phyloP scores from a whole-genome alignment of 176 grass and related monocot genomes.

The Aegilops tauschii region DNA sequence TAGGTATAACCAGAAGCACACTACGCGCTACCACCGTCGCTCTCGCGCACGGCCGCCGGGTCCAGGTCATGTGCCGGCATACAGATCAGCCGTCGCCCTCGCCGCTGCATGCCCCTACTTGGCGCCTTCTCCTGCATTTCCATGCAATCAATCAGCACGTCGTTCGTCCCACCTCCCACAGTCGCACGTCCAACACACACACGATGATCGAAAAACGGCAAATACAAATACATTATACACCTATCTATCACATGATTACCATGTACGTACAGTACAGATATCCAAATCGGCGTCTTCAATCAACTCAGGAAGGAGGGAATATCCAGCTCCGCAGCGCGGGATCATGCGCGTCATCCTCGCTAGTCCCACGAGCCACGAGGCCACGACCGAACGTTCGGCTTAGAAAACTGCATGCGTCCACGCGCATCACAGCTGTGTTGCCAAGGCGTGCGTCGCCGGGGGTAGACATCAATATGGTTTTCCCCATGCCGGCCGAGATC shows the following conservation, averaged over 20 bases:
- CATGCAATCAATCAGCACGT: conserved; percentile 9
- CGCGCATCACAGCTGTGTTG: conserved; percentile 24
- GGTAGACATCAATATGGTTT: conserved; percentile 13
- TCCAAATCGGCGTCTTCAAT: not conserved
- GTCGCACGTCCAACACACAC: not conserved
- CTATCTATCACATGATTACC: not conserved
- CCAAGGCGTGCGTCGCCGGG: conserved; percentile 17
- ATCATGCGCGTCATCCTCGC: not conserved
- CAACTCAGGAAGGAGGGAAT: not conserved
- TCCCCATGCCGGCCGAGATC: conserved; percentile 17
- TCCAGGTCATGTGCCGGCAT: conserved; percentile 11
- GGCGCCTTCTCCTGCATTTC: conserved; percentile 1
- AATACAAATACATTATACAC: not conserved
- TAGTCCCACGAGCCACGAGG: not conserved
- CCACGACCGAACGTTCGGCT: not conserved
- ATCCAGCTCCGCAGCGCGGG: not conserved
- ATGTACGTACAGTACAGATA: not conserved
- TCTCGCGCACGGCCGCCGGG: conserved; percentile 14
- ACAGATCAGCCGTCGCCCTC: conserved; percentile 32
- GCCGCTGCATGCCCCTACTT: not conserved
- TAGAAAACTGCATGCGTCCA: not conserved
- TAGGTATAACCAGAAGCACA: conserved; percentile 5
- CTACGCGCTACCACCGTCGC: not conserved
- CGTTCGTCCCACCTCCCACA: not conserved
- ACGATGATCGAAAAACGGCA: not conserved